A percentile compares a stretch with the other conserved stretches of the same genome.
Evolutionary conservation across 2,329 filamentous ascomycete genomes (phyloP).

Genomic region (Colletotrichum viniferum): DNA sequence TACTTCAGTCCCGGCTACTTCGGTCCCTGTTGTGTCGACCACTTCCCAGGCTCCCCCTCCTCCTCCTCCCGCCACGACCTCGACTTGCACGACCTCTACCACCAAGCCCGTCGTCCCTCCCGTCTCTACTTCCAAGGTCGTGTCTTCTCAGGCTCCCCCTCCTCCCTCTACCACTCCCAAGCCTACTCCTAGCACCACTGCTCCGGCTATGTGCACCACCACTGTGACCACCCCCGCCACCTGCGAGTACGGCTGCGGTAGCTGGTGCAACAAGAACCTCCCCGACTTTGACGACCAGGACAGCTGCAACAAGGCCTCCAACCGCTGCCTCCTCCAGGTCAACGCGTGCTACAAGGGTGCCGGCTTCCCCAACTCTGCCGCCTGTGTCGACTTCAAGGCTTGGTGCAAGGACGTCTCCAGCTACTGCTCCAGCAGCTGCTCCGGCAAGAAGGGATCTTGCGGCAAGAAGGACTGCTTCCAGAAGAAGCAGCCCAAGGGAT

Average conservation of each 20-base stretch:
- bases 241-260: conserved; percentile 60
- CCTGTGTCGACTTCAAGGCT: conserved; percentile 54
- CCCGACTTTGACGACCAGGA: conserved; percentile 49
- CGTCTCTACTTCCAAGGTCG: not conserved
- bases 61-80: conserved; percentile 20
- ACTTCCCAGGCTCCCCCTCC: conserved; percentile 20
- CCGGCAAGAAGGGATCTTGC: conserved; percentile 35
- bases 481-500: conserved; percentile 43
- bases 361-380: conserved; percentile 48
- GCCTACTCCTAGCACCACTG: conserved; percentile 35
- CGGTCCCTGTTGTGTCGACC: conserved; percentile 10
- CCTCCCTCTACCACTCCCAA: conserved; percentile 21
- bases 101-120: conserved; percentile 13
- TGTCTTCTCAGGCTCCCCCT: not conserved
- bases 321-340: conserved; percentile 51
- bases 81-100: conserved; percentile 2
- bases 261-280: conserved; percentile 56
- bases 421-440: conserved; percentile 48
- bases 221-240: conserved; percentile 48
- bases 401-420: conserved; percentile 53
- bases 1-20: not conserved
- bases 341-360: conserved; percentile 56
- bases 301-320: conserved; percentile 46
- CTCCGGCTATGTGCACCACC: conserved; percentile 49
- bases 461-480: conserved; percentile 48